These are phyloP conservation scores for Aciculosporium take DNA, from an alignment of 2,329 filamentous ascomycete genomes.

Conservation along the genomic window DNA sequence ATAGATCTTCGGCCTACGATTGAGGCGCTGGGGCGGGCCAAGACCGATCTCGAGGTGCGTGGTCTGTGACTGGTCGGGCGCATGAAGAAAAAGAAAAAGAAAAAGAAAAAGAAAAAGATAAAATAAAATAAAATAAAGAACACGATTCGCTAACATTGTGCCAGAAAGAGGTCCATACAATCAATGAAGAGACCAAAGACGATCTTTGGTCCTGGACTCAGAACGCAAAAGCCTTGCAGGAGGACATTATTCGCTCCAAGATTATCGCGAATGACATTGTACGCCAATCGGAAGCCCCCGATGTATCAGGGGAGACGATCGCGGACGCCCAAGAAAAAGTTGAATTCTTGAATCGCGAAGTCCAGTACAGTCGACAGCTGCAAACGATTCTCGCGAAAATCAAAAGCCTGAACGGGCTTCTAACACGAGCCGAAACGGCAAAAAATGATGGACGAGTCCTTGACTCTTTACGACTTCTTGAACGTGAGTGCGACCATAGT, in stretches of 20 bases:
- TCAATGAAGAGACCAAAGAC: slow-evolving; percentile 63
- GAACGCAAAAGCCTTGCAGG: slow-evolving; percentile 71
- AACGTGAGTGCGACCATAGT: slow-evolving; percentile 27
- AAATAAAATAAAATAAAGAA: too few species aligned
- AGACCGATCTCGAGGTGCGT: slow-evolving; percentile 25
- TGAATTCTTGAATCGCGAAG: slow-evolving; percentile 42
- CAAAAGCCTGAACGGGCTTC: slow-evolving; percentile 43
- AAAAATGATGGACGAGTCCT: slow-evolving; percentile 40
- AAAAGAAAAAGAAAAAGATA: neutral
- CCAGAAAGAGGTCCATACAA: slow-evolving; percentile 50
- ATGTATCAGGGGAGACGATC: slow-evolving; percentile 36
- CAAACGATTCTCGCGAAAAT: slow-evolving; percentile 35
- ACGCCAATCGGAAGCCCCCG: slow-evolving; percentile 54
- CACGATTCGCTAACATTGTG: slow-evolving; percentile 3
- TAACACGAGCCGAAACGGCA: slow-evolving; percentile 46
- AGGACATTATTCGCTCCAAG: slow-evolving; percentile 71
- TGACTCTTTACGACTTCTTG: slow-evolving; percentile 42
- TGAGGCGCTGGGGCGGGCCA: slow-evolving; percentile 22
- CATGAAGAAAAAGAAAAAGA: neutral
- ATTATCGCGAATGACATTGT: slow-evolving; percentile 70
- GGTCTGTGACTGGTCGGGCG: neutral
- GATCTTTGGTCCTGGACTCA: slow-evolving; percentile 77
- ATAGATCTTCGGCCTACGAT: slow-evolving; percentile 26
- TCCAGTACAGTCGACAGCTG: slow-evolving; percentile 45
- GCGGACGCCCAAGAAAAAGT: slow-evolving; percentile 39